A percentile compares a stretch with the other conserved stretches of the same genome.
Evolutionary conservation across 345 rosid genomes (phyloP).

Genomic region (Fremontodendron californicum): DNA sequence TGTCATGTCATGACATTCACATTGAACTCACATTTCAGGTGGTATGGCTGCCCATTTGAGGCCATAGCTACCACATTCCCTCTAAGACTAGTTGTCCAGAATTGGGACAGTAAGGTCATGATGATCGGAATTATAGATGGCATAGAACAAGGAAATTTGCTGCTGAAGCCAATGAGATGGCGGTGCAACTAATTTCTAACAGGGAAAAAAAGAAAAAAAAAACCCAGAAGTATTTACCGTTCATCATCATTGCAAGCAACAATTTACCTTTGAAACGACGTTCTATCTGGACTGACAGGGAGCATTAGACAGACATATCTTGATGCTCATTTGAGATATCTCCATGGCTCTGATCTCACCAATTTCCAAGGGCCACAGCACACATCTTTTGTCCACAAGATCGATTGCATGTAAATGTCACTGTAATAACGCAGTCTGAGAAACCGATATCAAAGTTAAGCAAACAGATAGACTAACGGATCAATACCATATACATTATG

Average conservation of each 20-base stretch:
- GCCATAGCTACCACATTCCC: neutral
- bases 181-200: neutral
- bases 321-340: neutral
- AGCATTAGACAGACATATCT: neutral
- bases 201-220: neutral
- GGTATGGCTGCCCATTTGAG: neutral
- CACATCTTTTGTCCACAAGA: neutral
- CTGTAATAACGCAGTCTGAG: neutral
- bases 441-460: neutral
- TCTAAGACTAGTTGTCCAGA: neutral
- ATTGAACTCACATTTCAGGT: neutral
- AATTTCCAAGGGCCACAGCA: neutral
- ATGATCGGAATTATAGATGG: neutral
- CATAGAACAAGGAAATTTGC: neutral
- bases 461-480: neutral
- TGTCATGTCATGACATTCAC: neutral
- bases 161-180: neutral
- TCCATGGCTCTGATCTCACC: no score
- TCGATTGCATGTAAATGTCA: neutral
- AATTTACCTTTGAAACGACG: neutral
- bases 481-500: neutral
- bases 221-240: neutral
- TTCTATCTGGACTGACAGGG: neutral
- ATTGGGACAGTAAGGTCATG: neutral
- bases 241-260: neutral